Conservation (phyloP, 306 rosid genomes). For the Lathyrus sativus region DNA sequence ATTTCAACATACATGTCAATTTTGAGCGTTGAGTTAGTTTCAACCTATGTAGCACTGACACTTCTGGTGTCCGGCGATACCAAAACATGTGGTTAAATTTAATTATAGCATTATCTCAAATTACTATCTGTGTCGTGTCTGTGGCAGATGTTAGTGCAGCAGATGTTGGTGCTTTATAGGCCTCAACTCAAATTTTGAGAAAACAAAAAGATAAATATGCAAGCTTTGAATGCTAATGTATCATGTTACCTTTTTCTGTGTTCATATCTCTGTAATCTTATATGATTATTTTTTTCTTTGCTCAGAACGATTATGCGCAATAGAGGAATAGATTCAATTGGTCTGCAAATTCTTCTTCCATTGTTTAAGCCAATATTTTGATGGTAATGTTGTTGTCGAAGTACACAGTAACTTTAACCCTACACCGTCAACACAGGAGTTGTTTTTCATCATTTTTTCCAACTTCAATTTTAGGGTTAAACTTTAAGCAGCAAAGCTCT, state of each 20-base stretch:
- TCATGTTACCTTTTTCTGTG: not conserved
- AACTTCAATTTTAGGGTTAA: conserved; percentile 40
- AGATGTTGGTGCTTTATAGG: too few species aligned
- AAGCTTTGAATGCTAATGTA: conserved; percentile 14
- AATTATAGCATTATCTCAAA: too few species aligned
- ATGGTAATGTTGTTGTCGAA: conserved; percentile 25
- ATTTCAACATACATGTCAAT: too few species aligned
- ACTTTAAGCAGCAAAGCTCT: conserved; percentile 25
- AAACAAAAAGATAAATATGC: not conserved
- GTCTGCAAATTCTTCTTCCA: conserved; percentile 26
- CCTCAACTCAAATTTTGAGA: too few species aligned
- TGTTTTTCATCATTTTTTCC: conserved; percentile 31
- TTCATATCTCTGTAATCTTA: conserved; percentile 17
- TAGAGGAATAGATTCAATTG: conserved; percentile 51
- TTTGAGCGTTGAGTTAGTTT: too few species aligned
- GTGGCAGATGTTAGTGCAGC: too few species aligned
- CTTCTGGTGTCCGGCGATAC: too few species aligned
- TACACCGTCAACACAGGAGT: conserved; percentile 36
- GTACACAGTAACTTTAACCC: conserved; percentile 24
- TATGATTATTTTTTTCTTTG: conserved; percentile 16
- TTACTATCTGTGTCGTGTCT: too few species aligned
- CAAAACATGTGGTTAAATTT: too few species aligned
- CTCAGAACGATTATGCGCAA: conserved; percentile 88
- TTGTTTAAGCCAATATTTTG: conserved; percentile 37
- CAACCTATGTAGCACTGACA: too few species aligned